Conservation (phyloP, 371 early-diverging fungal species). For the Apophysomyces ossiformis region DNA sequence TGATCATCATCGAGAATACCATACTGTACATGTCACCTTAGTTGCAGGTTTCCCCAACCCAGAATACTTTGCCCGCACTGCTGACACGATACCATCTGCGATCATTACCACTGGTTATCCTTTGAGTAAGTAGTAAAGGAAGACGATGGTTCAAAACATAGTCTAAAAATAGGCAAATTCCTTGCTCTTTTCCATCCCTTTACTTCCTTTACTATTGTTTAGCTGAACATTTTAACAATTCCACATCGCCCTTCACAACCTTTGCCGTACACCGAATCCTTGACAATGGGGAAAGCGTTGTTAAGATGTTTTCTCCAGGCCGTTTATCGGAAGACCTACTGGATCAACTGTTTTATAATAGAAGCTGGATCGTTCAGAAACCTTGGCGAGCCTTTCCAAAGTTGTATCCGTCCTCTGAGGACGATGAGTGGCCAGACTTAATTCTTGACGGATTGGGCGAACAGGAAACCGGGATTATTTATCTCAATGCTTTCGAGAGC, state of each 20-base stretch:
- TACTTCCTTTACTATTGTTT: background rate
- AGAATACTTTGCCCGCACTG: conserved; percentile 50
- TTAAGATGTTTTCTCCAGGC: conserved; percentile 62
- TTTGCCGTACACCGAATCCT: conserved; percentile 49
- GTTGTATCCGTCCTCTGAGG: conserved; percentile 41
- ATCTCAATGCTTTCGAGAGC: conserved; percentile 64
- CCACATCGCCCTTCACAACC: conserved; percentile 50
- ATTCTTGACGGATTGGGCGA: conserved; percentile 30
- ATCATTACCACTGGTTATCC: conserved; percentile 60
- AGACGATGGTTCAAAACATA: background rate
- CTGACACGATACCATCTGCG: conserved; percentile 48
- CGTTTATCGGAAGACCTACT: conserved; percentile 44
- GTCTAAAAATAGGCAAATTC: no score
- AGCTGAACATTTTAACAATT: conserved; percentile 35
- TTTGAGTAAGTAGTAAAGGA: conserved; percentile 21
- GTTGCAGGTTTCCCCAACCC: conserved; percentile 64
- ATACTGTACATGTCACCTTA: conserved; percentile 67
- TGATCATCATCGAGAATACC: conserved; percentile 41
- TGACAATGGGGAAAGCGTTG: conserved; percentile 55
- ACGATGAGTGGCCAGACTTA: conserved; percentile 25
- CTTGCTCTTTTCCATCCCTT: conserved; percentile 1
- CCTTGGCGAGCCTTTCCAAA: conserved; percentile 74
- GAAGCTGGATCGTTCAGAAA: conserved; percentile 61
- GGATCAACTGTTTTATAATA: conserved; percentile 46
- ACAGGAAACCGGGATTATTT: conserved; percentile 52